Percentiles rank a stretch among this genome's conserved stretches.
These are phyloP conservation scores for Arthrobotrys conoides DNA, from an alignment of 2,329 filamentous ascomycete genomes.

Conservation along the genomic window DNA sequence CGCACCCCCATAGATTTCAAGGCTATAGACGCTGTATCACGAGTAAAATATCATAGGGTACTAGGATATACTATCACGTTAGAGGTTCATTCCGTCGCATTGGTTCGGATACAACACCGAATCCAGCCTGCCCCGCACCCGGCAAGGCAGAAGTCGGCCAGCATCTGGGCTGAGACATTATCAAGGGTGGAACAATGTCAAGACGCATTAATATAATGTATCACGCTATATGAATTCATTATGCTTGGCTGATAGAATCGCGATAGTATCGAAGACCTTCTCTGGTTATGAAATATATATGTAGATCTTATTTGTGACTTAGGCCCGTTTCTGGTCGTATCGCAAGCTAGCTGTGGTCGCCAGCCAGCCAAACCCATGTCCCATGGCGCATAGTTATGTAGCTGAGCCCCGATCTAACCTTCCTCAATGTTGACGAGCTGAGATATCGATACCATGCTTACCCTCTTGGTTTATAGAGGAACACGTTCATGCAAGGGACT, in stretches of 20 bases:
- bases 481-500: conserved; percentile 1
- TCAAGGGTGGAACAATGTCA: neutral
- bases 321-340: neutral
- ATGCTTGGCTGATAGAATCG: neutral
- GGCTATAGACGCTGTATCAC: neutral
- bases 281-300: neutral
- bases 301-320: neutral
- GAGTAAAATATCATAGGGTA: neutral
- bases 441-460: conserved; percentile 1
- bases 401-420: conserved; percentile 10
- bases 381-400: neutral
- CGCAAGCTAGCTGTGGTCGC: neutral
- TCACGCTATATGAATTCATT: neutral
- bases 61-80: neutral
- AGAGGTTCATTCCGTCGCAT: neutral
- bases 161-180: neutral
- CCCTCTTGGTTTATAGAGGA: neutral
- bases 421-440: neutral
- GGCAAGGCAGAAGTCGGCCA: conserved; percentile 14
- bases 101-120: conserved; percentile 3
- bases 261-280: neutral
- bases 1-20: neutral
- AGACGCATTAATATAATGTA: neutral
- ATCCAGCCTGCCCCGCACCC: conserved; percentile 12
- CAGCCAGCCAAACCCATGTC: neutral